Base-by-base conservation (phyloP, 805 yeast species). In the Metschnikowia corniflorae region DNA sequence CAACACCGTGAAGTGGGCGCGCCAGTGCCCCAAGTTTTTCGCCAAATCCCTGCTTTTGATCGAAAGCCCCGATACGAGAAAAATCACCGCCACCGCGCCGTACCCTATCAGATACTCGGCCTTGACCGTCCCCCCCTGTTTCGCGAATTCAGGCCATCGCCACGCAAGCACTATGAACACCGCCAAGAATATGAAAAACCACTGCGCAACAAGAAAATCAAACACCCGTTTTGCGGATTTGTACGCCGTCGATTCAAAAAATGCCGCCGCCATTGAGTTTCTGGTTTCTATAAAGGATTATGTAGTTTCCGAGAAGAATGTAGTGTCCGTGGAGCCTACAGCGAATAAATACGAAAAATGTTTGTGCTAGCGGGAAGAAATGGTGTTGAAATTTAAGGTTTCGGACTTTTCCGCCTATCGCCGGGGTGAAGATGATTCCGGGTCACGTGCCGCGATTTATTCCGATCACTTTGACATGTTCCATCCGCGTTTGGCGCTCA, bases 41-140 rank as follows among this genome's bases (percentile, higher is more conserved):
- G 78, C 37, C 32, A 88, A 63, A 19, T 75, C 76, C 27, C 63
- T 69, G 1, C 93, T 77, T 29, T 78, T 68, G 80, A 87, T 87
- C 20, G 86, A 77, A 18, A 87, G 59, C 0, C 96, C 96, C 32
- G 88, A 80, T 22, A 86, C 78, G 27, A 88, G 63, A 63, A 88
- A 87, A 41, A 88, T 88, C 29, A 85, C 63, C 0, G 94, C 95
- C 13, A 87, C 95, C 0, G 94, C 94, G 23, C 88, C 86, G 54
- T 87, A 88, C 9, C 82, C 82, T 22, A 88, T 84, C 29, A 86
- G 65, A 55, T 85, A 86, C 55, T 87, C 78, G 5, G 81, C 89
- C 43, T 73, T 67, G 24, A 87, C 76, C 12, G 78, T 65, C 2
- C 96, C 96, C 12, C 86, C 91, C 47, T 79, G 84, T 39, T 86